Evolutionary conservation across 805 yeast species (phyloP), one percentile per base, ranked within the genome.

Genomic region (Tetrapisispora arboricola): DNA sequence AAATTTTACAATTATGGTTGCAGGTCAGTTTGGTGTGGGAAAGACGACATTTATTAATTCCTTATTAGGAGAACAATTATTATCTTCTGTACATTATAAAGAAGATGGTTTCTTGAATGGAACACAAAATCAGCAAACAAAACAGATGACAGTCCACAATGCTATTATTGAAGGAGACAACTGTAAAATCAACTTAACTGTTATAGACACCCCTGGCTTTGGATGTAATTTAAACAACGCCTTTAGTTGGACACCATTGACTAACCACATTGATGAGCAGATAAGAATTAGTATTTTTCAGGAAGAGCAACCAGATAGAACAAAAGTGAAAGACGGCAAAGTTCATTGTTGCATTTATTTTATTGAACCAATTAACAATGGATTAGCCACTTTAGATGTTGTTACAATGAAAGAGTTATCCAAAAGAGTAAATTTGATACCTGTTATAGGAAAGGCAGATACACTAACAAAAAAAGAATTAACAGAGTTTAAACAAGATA

Each of bases 271-370:
- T 46, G 96, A 88, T 58, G 84, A 80, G 48, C 90, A 84, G 61
- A 80, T 81, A 58, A 76, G 75, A 60, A 60, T 64, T 18, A 73
- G 65, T 62, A 78, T 73, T 71, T 76, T 76, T 47, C 95, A 84
- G 64, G 86, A 82, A 52, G 84, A 76, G 57, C 88, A 81, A 59
- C 88, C 88, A 12, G 61, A 71, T 48, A 72, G 90, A 41, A 38
- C 48, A 45, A 60, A 63, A 52, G 67, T 68, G 42, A 50, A 54
- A 11, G 95, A 88, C 55, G 64, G 72, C 48, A 71, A 94, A 41
- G 80, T 90, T 30, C 95, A 90, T 65, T 84, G 79, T 27, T 86
- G 96, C 57, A 60, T 90, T 34, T 90, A 86, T 65, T 84, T 90
- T 57, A 68, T 90, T 40, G 71, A 76, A 6, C 90, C 95, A 0